Evolutionary conservation across 129 eudicot species (phyloP), one percentile per base, ranked within the genome.

Genomic region (Tanacetum coccineum): DNA sequence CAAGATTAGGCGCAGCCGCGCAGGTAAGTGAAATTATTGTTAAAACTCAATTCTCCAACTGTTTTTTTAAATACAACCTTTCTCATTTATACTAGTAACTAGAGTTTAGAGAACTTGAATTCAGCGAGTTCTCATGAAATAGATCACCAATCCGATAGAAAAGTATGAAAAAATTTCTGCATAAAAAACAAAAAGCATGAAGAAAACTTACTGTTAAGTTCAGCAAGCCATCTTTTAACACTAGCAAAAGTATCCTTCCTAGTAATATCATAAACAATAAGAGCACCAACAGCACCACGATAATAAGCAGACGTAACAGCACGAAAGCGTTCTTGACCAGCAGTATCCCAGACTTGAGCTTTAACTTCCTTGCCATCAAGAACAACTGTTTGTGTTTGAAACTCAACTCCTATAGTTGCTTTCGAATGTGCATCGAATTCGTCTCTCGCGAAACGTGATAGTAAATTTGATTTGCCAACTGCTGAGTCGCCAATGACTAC

Each of bases 321-420:
- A 13, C 96, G 78, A 65, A 91, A 91, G 3, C 96, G 73, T 61
- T 91, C 96, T 62, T 91, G 97, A 40, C 97, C 97, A 62, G 97
- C 97, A 60, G 97, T 91, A 74, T 91, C 97, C 97, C 96, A 91
- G 0, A 91, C 93, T 45, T 91, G 97, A 22, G 97, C 97, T 19
- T 91, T 91, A n/a, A 91, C 77, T 63, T 91, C 91, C 74, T 91
- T 91, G 49, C 96, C 97, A 66, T 91, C 90, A 56, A 91, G 60
- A 6, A 83, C 82, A 0, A 91, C 88, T 1, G 84, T 88, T 71
- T 87, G 96, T 68, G 97, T 91, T 81, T 91, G 97, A 47, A 91
- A 91, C 81, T 91, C 97, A 6, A 91, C 98, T 0, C 98, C 98
- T 22, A 91, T 83, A 47, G 98, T 91, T 50, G 98, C 94, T 57